Evolutionary conservation across 2,329 filamentous ascomycete genomes (phyloP).

Genomic region (Calonectria pauciramosa): DNA sequence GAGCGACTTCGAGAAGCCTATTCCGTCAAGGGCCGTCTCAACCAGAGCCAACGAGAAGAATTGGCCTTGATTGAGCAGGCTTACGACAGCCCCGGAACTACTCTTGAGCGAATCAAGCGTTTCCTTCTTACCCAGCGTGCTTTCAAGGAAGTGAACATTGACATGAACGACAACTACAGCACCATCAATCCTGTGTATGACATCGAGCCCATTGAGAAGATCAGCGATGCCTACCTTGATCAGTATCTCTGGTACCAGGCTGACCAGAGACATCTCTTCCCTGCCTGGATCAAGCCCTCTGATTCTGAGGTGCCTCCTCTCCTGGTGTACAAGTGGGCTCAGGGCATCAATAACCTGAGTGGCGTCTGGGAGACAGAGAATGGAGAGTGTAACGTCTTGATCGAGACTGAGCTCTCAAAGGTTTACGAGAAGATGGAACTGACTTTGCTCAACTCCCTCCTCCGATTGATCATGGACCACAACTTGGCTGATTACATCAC

Average conservation of each 20-base stretch:
- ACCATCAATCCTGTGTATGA: conserved; percentile 99
- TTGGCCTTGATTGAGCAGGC: conserved; percentile 97
- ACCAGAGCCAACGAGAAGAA: conserved; percentile 98
- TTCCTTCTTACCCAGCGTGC: conserved; percentile 97
- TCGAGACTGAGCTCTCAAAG: conserved; percentile 98
- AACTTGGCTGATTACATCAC: conserved; percentile 99
- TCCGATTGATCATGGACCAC: conserved; percentile 98
- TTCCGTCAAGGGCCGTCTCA: conserved; percentile 95
- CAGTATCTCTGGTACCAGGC: conserved; percentile 99
- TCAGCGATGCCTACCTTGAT: conserved; percentile 97
- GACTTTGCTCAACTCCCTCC: conserved; percentile 91
- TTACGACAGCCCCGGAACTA: conserved; percentile 97
- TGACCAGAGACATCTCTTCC: conserved; percentile 96
- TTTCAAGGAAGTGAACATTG: conserved; percentile 99
- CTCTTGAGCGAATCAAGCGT: conserved; percentile 94
- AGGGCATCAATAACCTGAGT: conserved; percentile 98
- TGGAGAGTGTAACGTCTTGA: conserved; percentile 98
- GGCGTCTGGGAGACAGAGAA: conserved; percentile 95
- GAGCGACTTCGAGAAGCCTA: conserved; percentile 96
- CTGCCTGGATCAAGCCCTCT: conserved; percentile 98
- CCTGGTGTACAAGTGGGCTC: conserved; percentile 98
- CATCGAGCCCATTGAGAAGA: conserved; percentile 99
- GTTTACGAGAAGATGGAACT: conserved; percentile 99
- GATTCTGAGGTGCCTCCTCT: conserved; percentile 97
- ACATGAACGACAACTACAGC: conserved; percentile 99